Conservation (phyloP, 2,329 filamentous ascomycete genomes). For the Thielaviopsis musarum region DNA sequence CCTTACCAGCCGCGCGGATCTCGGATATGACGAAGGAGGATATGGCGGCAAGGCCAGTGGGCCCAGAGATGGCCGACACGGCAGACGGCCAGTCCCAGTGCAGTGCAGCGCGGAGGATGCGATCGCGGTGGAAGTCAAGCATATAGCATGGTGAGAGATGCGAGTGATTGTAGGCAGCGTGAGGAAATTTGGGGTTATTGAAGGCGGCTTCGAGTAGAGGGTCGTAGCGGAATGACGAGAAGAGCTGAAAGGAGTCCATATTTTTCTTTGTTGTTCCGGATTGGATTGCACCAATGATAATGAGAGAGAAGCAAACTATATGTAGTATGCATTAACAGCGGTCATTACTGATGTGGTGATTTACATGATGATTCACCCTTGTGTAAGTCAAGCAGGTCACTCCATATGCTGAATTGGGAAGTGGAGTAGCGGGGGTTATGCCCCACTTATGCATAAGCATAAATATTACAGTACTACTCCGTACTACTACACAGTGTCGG, state of each 20-base stretch:
- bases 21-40: constrained; percentile 20
- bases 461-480: no score
- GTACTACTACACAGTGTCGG: no score
- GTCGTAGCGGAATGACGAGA: constrained; percentile 60
- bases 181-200: constrained; percentile 20
- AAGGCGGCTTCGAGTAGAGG: constrained; percentile 31
- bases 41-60: constrained; percentile 28
- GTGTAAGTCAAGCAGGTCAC: no score
- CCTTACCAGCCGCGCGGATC: background rate
- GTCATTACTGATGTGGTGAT: no score
- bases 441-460: no score
- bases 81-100: constrained; percentile 39
- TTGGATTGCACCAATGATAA: no score
- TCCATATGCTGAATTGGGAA: no score
- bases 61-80: constrained; percentile 27
- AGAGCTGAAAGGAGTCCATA: constrained; percentile 37
- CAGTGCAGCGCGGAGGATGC: constrained; percentile 48
- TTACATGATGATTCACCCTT: no score
- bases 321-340: no score
- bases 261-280: no score
- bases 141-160: constrained; percentile 55
- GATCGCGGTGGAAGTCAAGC: constrained; percentile 60
- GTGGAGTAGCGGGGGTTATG: no score
- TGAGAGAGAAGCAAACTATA: no score
- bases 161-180: constrained; percentile 35